A percentile compares a stretch with the other conserved stretches of the same genome.
Evolutionary conservation across 345 rosid species (phyloP).

Genomic region (Rhizophora apiculata): DNA sequence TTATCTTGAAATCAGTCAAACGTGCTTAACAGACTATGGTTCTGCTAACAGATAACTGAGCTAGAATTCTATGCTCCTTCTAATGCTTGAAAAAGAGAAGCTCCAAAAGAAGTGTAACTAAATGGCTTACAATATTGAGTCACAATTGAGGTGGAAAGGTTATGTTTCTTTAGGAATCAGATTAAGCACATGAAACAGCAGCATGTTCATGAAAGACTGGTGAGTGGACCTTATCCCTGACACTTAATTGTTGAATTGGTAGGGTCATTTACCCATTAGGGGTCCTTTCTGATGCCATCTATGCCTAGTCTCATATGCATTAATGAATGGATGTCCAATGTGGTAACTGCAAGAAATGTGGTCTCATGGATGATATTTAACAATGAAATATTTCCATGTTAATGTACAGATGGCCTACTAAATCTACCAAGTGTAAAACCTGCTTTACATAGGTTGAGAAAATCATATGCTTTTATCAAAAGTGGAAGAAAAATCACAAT

Average conservation of each 20-base stretch:
- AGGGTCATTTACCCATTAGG: no score
- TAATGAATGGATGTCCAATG: neutral
- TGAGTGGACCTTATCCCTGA: no score
- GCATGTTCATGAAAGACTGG: neutral
- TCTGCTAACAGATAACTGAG: no score
- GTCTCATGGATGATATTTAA: neutral
- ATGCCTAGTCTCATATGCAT: no score
- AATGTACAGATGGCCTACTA: neutral
- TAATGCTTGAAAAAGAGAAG: neutral
- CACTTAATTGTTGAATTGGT: no score
- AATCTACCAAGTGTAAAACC: no score
- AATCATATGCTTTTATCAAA: neutral
- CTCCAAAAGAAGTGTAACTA: neutral
- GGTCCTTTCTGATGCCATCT: no score
- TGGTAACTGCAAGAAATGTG: neutral
- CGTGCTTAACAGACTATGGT: no score
- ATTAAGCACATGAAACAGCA: neutral
- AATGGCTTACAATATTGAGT: neutral
- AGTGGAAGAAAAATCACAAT: neutral
- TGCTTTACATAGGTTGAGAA: no score
- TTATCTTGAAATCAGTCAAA: no score
- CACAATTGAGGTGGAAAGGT: neutral
- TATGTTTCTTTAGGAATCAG: neutral
- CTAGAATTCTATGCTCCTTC: no score
- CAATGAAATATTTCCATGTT: neutral